phyloP scores from a whole-genome alignment of 2,329 filamentous ascomycete species.

The Botrytis elliptica region DNA sequence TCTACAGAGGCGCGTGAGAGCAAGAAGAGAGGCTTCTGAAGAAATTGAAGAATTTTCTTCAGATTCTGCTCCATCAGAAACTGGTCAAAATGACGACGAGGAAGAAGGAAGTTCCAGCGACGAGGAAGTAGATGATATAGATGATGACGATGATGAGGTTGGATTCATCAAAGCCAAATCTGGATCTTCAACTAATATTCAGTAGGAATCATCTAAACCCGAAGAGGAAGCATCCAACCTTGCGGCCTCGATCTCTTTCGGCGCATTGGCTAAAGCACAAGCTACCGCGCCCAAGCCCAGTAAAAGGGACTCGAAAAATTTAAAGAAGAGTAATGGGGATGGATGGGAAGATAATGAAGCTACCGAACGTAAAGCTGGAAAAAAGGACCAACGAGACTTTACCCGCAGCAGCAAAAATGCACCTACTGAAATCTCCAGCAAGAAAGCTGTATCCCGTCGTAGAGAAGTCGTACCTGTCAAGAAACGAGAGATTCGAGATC shows the following conservation, averaged over 20 bases:
- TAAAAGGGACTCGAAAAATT: slow-evolving; percentile 37
- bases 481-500: slow-evolving; percentile 69
- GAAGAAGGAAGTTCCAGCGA: slow-evolving; percentile 38
- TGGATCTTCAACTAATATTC: slow-evolving; percentile 4
- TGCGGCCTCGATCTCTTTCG: slow-evolving; percentile 72
- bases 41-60: slow-evolving; percentile 39
- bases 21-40: slow-evolving; percentile 35
- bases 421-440: slow-evolving; percentile 77
- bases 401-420: slow-evolving; percentile 79
- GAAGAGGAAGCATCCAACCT: slow-evolving; percentile 28
- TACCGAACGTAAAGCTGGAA: slow-evolving; percentile 43
- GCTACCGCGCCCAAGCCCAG: slow-evolving; percentile 52
- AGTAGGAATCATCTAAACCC: slow-evolving; percentile 28
- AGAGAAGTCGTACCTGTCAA: slow-evolving; percentile 66
- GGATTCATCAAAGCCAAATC: slow-evolving; percentile 17
- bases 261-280: slow-evolving; percentile 85
- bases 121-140: slow-evolving; percentile 35
- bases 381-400: slow-evolving; percentile 44
- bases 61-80: slow-evolving; percentile 38
- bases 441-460: slow-evolving; percentile 76
- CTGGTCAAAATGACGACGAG: slow-evolving; percentile 42
- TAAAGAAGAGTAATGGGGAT: slow-evolving; percentile 42
- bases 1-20: slow-evolving; percentile 37
- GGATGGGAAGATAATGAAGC: slow-evolving; percentile 43
- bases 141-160: slow-evolving; percentile 34